Evolutionary conservation across 2,329 filamentous ascomycete genomes (phyloP).

Genomic region (Hirsutella rhossiliensis): DNA sequence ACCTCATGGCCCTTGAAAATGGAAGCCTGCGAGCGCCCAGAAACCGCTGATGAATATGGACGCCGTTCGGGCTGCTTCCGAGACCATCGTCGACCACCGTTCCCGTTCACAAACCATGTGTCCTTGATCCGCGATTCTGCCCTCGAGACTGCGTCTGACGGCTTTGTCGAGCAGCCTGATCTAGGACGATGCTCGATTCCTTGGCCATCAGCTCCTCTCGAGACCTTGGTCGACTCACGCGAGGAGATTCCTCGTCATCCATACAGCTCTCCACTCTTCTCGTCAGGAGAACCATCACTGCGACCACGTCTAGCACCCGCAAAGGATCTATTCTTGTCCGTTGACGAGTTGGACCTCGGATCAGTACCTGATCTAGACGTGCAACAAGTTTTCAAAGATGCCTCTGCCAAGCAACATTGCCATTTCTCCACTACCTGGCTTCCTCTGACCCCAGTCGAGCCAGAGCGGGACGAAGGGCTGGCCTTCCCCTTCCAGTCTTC

Average conservation of each 20-base stretch:
- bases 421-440: constrained; percentile 16
- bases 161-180: constrained; percentile 11
- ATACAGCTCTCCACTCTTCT: background rate
- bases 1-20: background rate
- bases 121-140: constrained; percentile 7
- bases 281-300: background rate
- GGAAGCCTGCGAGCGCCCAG: background rate
- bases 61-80: constrained; percentile 14
- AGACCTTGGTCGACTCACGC: background rate
- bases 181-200: constrained; percentile 8
- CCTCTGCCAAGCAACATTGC: constrained; percentile 8
- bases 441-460: constrained; percentile 12
- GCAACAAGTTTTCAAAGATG: constrained; percentile 8
- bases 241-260: background rate
- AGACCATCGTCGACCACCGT: constrained; percentile 12
- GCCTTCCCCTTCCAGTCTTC: constrained; percentile 10
- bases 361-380: constrained; percentile 10
- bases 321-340: constrained; percentile 2
- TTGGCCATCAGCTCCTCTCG: constrained; percentile 3
- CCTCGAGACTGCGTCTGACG: constrained; percentile 3
- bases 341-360: constrained; percentile 13
- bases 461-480: constrained; percentile 15
- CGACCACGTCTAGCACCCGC: background rate
- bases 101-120: constrained; percentile 13
- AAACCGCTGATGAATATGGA: constrained; percentile 14